Evolutionary conservation across 2,329 filamentous ascomycete genomes (phyloP), one percentile per base, ranked within the genome.

Genomic region (Daldinia sp.): DNA sequence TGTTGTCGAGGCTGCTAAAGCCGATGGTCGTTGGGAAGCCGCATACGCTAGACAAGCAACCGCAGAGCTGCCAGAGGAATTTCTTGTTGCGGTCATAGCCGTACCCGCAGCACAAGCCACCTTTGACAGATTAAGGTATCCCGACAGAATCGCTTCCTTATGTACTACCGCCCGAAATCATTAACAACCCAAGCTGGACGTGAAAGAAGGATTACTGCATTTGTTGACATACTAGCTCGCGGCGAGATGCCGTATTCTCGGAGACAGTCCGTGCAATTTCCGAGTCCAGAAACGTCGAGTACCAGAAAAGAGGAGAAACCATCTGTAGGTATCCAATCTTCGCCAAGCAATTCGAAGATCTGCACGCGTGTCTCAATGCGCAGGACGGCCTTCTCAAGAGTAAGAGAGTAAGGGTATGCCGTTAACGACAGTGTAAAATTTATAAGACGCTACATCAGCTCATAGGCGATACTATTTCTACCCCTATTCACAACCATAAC

Each of bases 11-110:
- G 81, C 83, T 0, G 88, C 88, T 0, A 87, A 85, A 75, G 80
- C 78, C 0, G 87, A 90, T 71, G 88, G 88, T 0, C 79, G 87
- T 0, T 90, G 87, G 88, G 85, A 84, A 1, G 80, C 81, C 28
- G 88, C 88, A 1, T 90, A 90, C 70, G 82, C 83, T 4, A 83
- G 85, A 0, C 78, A 83, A 3, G 83, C 83, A 56, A 80, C 76
- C 13, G 84, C 85, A 2, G 74, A 79, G 15, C 80, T 85, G 2
- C 86, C 87, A 0, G 87, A 89, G 0, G 87, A 89, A 69, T 84
- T 90, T 58, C 77, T 75, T 12, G 69, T 66, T 1, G 73, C 73
- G 6, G 72, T 74, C 1, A 73, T 67, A 1, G 68, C 64, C 6
- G 70, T 30, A 18, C 26, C 26, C 9, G 46, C 46, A 30, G 46